Base-by-base conservation (phyloP, 2,329 filamentous ascomycete genomes). In the Paradendryphiella salina region DNA sequence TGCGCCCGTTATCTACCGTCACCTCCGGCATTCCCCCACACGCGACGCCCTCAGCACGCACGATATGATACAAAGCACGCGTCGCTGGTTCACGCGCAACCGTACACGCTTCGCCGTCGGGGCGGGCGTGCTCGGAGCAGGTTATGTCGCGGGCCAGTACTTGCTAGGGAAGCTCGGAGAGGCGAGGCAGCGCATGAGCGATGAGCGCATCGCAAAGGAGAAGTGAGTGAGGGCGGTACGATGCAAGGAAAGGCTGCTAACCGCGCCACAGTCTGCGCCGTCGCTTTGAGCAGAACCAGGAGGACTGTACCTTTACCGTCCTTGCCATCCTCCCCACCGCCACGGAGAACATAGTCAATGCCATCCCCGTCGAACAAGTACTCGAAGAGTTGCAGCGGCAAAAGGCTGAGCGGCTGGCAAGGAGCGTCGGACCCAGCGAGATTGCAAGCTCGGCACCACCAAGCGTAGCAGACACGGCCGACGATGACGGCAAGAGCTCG, bases 251-350 rank as follows among this genome's bases (percentile, higher is more conserved):
- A 20, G 23, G 10, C 26, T 23, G 15, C 50, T 60, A 42, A 57
- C 34, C 32, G 10, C 18, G 17, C 5, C 11, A 26, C 65, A 97
- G 93, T 75, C 83, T 99, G 55, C 91, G 92, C 43, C 88, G 94
- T 52, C 89, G 94, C 69, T 99, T 99, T 76, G 90, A 97, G 74
- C 94, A 99, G 76, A 99, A 99, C 74, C 94, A 99, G 73, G 93
- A 96, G 72, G 94, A 99, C 75, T 99, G 94, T 76, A 96, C 93
- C 39, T 96, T 95, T 72, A 99, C 94, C 31, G 91, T 97, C 36
- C 85, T 97, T n/a, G 94, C 93, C 23, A 85, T 99, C 47, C 82
- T 99, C 8, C 94, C 94, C 4, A 96, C 93, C 28, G 89, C 91
- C 5, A 92, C 92, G 18, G 85, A 94, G 61, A 93, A 95, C 70